Percentiles rank a stretch among this genome's conserved stretches.
Conservation (phyloP, 148 eudicot species). For the Silene latifolia region DNA sequence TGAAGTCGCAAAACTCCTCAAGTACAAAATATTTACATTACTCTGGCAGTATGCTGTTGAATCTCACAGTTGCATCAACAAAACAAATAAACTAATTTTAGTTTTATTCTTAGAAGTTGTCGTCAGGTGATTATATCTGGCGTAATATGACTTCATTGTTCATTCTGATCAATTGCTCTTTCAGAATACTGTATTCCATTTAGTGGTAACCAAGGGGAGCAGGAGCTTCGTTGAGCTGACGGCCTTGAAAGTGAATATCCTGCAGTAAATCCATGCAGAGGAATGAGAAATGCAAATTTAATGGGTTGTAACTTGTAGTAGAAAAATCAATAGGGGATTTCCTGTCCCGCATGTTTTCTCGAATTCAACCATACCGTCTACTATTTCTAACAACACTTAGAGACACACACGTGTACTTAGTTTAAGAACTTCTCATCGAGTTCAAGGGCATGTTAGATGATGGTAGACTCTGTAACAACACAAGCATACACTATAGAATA, state of each 20-base stretch:
- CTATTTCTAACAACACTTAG: too few species aligned
- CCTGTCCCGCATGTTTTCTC: too few species aligned
- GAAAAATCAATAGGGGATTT: too few species aligned
- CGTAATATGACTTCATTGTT: not conserved
- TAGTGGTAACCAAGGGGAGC: conserved; percentile 88
- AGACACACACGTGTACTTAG: too few species aligned
- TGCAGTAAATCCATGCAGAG: conserved; percentile 27
- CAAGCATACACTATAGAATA: too few species aligned
- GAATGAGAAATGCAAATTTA: not conserved
- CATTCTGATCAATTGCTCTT: not conserved
- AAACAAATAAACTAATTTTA: not conserved
- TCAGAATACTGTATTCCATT: not conserved
- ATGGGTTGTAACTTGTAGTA: too few species aligned
- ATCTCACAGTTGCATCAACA: not conserved
- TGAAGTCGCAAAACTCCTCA: conserved; percentile 2
- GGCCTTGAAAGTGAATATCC: conserved; percentile 81
- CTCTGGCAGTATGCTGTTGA: conserved; percentile 3
- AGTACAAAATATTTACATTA: conserved; percentile 23
- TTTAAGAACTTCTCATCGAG: too few species aligned
- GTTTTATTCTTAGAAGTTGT: not conserved
- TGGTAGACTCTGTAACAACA: too few species aligned
- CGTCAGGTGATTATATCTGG: not conserved
- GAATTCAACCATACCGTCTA: too few species aligned
- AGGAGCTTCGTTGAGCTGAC: conserved; percentile 64
- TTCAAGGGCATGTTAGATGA: too few species aligned